A percentile compares a stretch with the other conserved stretches of the same genome.
Conservation (phyloP, 1,284 basidiomycete genomes). For the Ustilago hordei region DNA sequence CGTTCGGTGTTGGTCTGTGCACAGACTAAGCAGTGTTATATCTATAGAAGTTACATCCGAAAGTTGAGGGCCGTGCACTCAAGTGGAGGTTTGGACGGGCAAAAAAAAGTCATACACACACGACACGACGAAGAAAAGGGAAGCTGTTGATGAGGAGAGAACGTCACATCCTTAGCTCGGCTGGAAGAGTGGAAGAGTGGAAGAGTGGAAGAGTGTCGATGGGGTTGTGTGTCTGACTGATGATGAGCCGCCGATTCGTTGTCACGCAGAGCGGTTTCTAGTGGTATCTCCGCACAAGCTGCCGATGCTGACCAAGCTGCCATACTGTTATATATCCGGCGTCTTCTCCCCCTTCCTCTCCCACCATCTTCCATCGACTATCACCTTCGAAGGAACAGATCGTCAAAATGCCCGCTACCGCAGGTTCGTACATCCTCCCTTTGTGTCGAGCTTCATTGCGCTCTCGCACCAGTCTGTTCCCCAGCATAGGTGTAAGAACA, state of each 20-base stretch:
- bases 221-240: constrained; percentile 4
- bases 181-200: neutral
- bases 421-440: constrained; percentile 47
- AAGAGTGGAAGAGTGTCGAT: neutral
- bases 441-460: constrained; percentile 1
- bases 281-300: constrained; percentile 10
- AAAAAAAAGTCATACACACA: constrained; percentile 10
- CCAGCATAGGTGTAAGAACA: neutral
- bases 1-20: constrained; percentile 11
- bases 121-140: constrained; percentile 7
- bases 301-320: neutral
- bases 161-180: constrained; percentile 1
- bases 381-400: neutral
- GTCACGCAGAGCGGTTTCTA: neutral
- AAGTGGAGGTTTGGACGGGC: neutral
- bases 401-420: constrained; percentile 52
- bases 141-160: neutral
- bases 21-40: neutral
- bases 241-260: constrained; percentile 7
- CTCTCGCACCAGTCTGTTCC: neutral
- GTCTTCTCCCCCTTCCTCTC: neutral
- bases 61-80: constrained; percentile 4
- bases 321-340: neutral
- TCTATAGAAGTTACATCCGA: neutral
- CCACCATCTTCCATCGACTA: neutral